Evolutionary conservation across 2,329 filamentous ascomycete species (phyloP), one percentile per base, ranked within the genome.

Genomic region (Neodidymelliopsis sp.): DNA sequence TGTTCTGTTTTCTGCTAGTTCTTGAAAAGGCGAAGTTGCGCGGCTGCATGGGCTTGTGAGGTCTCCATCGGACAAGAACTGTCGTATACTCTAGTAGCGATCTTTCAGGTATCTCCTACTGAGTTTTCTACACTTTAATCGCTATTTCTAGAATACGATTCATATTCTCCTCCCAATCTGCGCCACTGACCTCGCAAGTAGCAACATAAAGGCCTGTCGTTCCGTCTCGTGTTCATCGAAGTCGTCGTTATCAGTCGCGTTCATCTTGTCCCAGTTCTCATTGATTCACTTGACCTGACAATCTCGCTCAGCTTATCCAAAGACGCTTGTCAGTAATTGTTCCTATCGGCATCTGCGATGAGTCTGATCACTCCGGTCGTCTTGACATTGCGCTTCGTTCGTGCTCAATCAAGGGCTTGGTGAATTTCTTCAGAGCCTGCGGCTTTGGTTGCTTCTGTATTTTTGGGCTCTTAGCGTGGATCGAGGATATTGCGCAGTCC

Each of bases 331-430:
- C 60, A 59, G 4, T 65, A 55, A 24, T 71, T 72, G 28, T 67
- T 57, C 6, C 62, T 37, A 2, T 74, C 56, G 0, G 65, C 62
- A 18, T 72, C 65, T 1, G 70, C 70, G 5, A 73, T 43, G 7
- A 58, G 22, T 4, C 65, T 66, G 5, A 78, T 63, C 46, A 78
- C 72, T 7, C 69, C 64, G 0, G 75, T 75, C 2, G 75, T 78
- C 63, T 78, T 78, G 52, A 73, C 74, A 45, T 76, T 74, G 50
- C 79, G 75, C 61, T 78, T 75, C 6, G 75, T 78, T 22, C 66
- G 54, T 24, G 77, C 75, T 43, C 74, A 72, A 50, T 69, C 67
- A 27, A 79, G 54, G 2, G 75, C 73, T 61, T 77, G 55, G 23
- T 65, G 65, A 3, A 69, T 57, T 34, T 69, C 73, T 40, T 77